These are phyloP conservation scores for Macadamia integrifolia DNA, from an alignment of 164 flowering plant species.

Conservation along the genomic window DNA sequence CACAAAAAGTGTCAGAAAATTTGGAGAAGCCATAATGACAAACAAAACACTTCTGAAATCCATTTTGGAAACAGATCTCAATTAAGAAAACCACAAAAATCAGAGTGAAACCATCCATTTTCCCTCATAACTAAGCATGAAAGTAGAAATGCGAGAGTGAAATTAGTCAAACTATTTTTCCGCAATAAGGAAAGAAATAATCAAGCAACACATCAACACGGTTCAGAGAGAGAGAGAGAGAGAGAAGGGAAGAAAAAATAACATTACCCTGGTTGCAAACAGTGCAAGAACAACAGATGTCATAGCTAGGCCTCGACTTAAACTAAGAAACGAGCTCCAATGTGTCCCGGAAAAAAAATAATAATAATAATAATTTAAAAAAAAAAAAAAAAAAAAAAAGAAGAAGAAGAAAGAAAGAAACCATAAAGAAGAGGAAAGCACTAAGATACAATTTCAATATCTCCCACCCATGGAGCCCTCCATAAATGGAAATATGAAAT, in stretches of 20 bases:
- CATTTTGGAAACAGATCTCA: background rate
- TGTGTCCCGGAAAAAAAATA: background rate
- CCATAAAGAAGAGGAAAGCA: background rate
- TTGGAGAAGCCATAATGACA: background rate
- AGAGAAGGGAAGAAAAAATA: background rate
- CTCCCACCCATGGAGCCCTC: background rate
- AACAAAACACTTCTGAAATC: background rate
- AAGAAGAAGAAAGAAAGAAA: too few relatives aligned
- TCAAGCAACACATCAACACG: background rate
- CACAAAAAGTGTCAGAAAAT: constrained; percentile 7
- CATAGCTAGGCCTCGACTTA: constrained; percentile 1
- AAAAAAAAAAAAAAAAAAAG: background rate
- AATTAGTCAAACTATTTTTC: too few relatives aligned
- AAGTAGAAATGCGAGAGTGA: too few relatives aligned
- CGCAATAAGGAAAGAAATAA: background rate
- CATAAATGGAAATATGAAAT: background rate
- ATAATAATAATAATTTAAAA: too few relatives aligned
- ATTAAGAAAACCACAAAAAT: background rate
- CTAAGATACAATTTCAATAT: background rate
- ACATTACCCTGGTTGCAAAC: background rate
- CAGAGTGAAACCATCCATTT: background rate
- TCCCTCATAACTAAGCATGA: background rate
- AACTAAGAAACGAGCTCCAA: background rate
- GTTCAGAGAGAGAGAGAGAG: background rate
- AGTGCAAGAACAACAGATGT: background rate